Base-by-base conservation (phyloP, 371 early-diverging fungal species). In the Mucor irregularis region DNA sequence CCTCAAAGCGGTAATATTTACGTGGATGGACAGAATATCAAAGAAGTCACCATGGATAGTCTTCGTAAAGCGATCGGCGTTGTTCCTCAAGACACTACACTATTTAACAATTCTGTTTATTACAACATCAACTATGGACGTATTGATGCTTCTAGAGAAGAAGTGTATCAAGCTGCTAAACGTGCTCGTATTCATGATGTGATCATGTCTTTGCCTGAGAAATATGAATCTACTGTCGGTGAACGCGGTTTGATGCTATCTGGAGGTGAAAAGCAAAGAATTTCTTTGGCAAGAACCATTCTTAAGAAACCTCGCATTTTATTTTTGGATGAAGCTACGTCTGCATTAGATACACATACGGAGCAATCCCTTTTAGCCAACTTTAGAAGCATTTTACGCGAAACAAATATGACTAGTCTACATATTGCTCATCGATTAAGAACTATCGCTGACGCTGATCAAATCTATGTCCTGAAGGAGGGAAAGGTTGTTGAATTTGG, bases 181-280 rank as follows among this genome's bases (percentile, higher is more conserved):
- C 84, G 85, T 7, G 96, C 96, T 5, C 88, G 92, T 56, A 85
- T 90, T 35, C 93, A 92, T 60, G 80, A 83, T 52, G 76, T 76
- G 34, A 84, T 93, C 42, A 73, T 83, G 73, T 53, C 74, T 5
- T 78, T 93, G 53, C 81, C 90, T 0, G 87, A 90, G 30, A 58
- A 74, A 35, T 99, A 99, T 69, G 83, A 96, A 0, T 94, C 99
- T 0, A 83, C 80, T 5, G 97, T 97, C 0, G 99, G 99, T 24
- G 93, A 97, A 64, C 84, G 96, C 39, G 99, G 99, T 6, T 59
- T 88, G 64, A 89, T 90, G 88, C 73, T 96, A 5, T 90, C 91
- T 21, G 93, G 89, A 26, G 99, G 99, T 21, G 98, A 99, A 71
- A 95, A 95, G 69, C 99, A 99, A 76, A 81, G 96, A 17, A 83